A percentile compares a stretch with the other conserved stretches of the same genome.
phyloP scores from a whole-genome alignment of 495 filamentous ascomycete genomes.

The Hapsidospora chrysogenum region DNA sequence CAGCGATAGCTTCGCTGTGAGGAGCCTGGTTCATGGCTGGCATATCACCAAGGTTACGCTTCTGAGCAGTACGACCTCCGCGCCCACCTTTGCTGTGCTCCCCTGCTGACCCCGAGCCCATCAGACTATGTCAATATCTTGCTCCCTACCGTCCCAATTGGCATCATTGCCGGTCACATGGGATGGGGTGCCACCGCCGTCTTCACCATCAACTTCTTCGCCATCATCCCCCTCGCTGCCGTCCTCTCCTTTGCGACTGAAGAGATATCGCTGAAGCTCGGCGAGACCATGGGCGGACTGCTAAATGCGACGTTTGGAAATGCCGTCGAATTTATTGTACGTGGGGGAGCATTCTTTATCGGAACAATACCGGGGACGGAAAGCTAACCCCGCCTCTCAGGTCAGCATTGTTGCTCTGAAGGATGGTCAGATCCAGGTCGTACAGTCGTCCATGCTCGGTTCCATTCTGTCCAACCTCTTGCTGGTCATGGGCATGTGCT shows the following conservation, averaged over 20 bases:
- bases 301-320: slow-evolving; percentile 97
- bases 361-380: neutral
- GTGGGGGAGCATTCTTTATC: slow-evolving; percentile 6
- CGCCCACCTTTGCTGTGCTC: neutral
- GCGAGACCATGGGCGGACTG: slow-evolving; percentile 79
- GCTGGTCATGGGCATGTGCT: slow-evolving; percentile 91
- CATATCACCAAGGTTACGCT: slow-evolving; percentile 35
- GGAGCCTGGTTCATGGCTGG: slow-evolving; percentile 36
- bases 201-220: slow-evolving; percentile 86
- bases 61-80: slow-evolving; percentile 25
- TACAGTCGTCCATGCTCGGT: slow-evolving; percentile 95
- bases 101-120: neutral
- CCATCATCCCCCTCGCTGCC: slow-evolving; percentile 86
- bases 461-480: slow-evolving; percentile 93
- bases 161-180: slow-evolving; percentile 61
- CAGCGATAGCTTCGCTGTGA: slow-evolving; percentile 32
- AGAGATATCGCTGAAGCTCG: slow-evolving; percentile 68
- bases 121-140: slow-evolving; percentile 69
- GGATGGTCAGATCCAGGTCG: slow-evolving; percentile 78
- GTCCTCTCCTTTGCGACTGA: slow-evolving; percentile 92
- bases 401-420: slow-evolving; percentile 85
- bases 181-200: slow-evolving; percentile 59
- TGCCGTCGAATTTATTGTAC: slow-evolving; percentile 93
- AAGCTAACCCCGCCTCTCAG: slow-evolving; percentile 27
- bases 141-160: slow-evolving; percentile 77